Base-by-base conservation (phyloP, 441 rosid species). In the Pelargonium cotyledonis region DNA sequence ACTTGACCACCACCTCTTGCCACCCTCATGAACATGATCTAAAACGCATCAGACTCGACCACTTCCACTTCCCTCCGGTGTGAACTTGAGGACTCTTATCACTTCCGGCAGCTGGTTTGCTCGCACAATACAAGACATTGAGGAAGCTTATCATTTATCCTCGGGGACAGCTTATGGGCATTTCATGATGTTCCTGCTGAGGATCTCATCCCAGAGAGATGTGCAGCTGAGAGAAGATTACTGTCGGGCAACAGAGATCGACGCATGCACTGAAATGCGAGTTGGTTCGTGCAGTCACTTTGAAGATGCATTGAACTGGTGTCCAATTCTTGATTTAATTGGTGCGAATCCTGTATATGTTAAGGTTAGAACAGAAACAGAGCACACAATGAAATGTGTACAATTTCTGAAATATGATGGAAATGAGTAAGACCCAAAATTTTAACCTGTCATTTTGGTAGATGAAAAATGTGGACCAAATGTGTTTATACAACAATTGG, bases 161-260 rank as follows among this genome's bases (percentile, higher is more conserved):
- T 35, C 96, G 91, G 40, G 99, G 99, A 65, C 91, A 0, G 97
- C 95, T 0, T 79, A 81, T 23, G 99, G 87, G 71, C 97, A 95
- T 80, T 91, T 90, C 85, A 90, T 95, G 92, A 85, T 57, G 80
- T 87, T 89, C 79, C 77, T 91, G 64, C 81, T 85, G 16, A 66
- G 16, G 11, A 85, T 85, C 41, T 80, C 82, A 0, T 84, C 82
- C 74, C 84, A 88, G 43, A 89, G 97, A 70, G 97, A 91, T 66
- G 96, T 87, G 31, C 97, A 94, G 80, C 85, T 89, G 60, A 82
- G 98, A 76, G 93, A 83, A 68, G 97, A 94, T 69, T 91, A 89
- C 69, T 94, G 88, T 72, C 99, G 97, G 0, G 99, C 96, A 29
- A 94, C 96, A 0, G 99, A 86, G 76, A 83, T 83, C 0, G 96